These are phyloP conservation scores for Neodidymelliopsis sp. DNA, from an alignment of 2,329 filamentous ascomycete species.

Conservation along the genomic window DNA sequence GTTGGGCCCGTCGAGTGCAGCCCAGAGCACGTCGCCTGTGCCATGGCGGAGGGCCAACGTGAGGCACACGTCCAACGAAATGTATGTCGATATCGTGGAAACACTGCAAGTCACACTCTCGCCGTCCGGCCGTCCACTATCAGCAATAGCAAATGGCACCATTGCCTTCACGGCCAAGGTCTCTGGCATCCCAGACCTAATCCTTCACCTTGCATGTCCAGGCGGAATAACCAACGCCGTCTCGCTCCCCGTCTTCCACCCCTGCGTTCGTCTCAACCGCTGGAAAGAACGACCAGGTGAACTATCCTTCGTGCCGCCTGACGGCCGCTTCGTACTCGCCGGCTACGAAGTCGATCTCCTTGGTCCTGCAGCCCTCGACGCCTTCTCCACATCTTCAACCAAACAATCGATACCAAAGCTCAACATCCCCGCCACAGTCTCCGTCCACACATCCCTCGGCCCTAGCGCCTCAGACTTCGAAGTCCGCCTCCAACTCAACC, in stretches of 20 bases:
- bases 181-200: slow-evolving; percentile 90
- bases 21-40: slow-evolving; percentile 61
- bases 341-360: slow-evolving; percentile 94
- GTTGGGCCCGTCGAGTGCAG: slow-evolving; percentile 30
- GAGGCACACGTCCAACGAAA: slow-evolving; percentile 92
- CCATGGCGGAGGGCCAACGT: slow-evolving; percentile 94
- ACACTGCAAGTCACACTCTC: slow-evolving; percentile 86
- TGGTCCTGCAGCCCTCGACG: slow-evolving; percentile 65
- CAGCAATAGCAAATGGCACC: slow-evolving; percentile 87
- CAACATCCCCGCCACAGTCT: slow-evolving; percentile 81
- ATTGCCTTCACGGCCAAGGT: slow-evolving; percentile 96
- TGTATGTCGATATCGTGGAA: slow-evolving; percentile 96
- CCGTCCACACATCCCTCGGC: slow-evolving; percentile 83
- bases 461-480: slow-evolving; percentile 83
- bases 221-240: slow-evolving; percentile 75
- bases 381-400: slow-evolving; percentile 36
- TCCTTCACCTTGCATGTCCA: slow-evolving; percentile 79
- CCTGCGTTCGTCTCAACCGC: slow-evolving; percentile 86
- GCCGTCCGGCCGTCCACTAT: slow-evolving; percentile 85
- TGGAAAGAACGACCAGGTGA: slow-evolving; percentile 92
- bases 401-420: slow-evolving; percentile 59
- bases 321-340: slow-evolving; percentile 90
- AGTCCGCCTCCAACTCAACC: slow-evolving; percentile 75
- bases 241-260: slow-evolving; percentile 92
- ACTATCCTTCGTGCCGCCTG: slow-evolving; percentile 94